Evolutionary conservation across 176 grass and related monocot genomes (phyloP).

Genomic region (sorghum (Sorghum bicolor)): Sorghum_bicolor_NCBIv3 NC_012879.2:755501-756000

Average conservation of each 20-base stretch:
- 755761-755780: slow-evolving; percentile 95
- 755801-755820: slow-evolving; percentile 11
- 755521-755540: slow-evolving; percentile 16
- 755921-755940: not conserved
- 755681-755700: not conserved
- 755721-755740: slow-evolving; percentile 54
- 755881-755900: not conserved
- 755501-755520: slow-evolving; percentile 58
- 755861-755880: not conserved
- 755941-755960: not conserved
- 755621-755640: not conserved
- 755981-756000: not conserved
- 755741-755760: slow-evolving; percentile 68
- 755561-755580: not conserved
- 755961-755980: not conserved
- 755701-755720: slow-evolving; percentile 67
- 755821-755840: not conserved
- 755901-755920: not conserved
- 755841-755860: not conserved
- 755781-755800: slow-evolving; percentile 18
- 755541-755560: slow-evolving; percentile 13
- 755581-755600: not conserved
- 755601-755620: not conserved
- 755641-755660: not conserved
- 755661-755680: not conserved